Conservation (phyloP, 2,329 filamentous ascomycete genomes). For the Cercospora sp. region DNA sequence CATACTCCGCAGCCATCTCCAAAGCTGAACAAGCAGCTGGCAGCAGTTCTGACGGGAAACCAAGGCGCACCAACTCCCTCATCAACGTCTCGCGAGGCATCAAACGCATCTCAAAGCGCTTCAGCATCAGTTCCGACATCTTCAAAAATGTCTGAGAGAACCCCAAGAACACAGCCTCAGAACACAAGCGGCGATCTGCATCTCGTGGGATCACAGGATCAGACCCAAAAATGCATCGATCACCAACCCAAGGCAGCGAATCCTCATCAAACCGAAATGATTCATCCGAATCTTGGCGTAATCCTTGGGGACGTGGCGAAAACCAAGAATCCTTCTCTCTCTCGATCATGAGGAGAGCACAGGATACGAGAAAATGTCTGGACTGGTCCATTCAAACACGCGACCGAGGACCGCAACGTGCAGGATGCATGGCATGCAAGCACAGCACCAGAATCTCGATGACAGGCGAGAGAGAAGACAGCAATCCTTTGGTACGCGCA, state of each 20-base stretch:
- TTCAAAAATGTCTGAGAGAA: slow-evolving; percentile 18
- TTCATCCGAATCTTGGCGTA: background rate
- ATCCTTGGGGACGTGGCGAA: background rate
- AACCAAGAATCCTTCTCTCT: background rate
- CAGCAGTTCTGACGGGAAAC: slow-evolving; percentile 7
- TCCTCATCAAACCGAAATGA: background rate
- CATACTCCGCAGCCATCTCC: slow-evolving; percentile 26
- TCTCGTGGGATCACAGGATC: background rate
- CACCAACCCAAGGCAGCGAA: background rate
- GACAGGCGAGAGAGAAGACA: background rate
- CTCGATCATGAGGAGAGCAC: background rate
- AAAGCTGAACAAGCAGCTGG: slow-evolving; percentile 17
- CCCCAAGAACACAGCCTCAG: background rate
- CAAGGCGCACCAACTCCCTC: slow-evolving; percentile 16
- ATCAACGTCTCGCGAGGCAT: slow-evolving; percentile 12
- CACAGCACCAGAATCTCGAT: background rate
- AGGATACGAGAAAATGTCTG: background rate
- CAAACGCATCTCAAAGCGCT: slow-evolving; percentile 24
- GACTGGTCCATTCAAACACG: background rate
- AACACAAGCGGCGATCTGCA: slow-evolving; percentile 4
- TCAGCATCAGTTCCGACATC: slow-evolving; percentile 17
- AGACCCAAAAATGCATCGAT: background rate
- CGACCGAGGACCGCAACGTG: background rate
- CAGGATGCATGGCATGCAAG: background rate
- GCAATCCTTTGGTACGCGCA: background rate